Conservation (phyloP, 225 moss, liverwort and hornwort genomes). For the Rhytidiadelphus loreus region DNA sequence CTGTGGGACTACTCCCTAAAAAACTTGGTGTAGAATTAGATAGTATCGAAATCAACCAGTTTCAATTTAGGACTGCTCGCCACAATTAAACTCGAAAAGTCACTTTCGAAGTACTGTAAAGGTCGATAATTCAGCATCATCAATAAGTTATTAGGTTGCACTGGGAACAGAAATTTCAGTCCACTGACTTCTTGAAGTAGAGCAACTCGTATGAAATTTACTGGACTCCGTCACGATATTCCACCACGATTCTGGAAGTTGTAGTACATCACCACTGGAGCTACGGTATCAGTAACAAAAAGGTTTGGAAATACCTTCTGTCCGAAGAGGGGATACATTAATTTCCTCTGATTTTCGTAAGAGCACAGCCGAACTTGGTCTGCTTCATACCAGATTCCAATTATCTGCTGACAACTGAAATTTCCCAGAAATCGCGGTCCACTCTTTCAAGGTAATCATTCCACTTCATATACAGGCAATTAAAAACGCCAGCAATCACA, state of each 20-base stretch:
- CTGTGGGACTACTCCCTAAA: background rate
- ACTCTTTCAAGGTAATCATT: background rate
- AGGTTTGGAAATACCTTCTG: background rate
- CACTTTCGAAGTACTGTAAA: background rate
- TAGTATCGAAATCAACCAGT: background rate
- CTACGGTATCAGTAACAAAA: background rate
- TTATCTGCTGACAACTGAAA: background rate
- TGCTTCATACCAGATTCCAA: background rate
- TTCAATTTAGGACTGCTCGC: background rate
- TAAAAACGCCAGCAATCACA: background rate
- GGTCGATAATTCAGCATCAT: background rate
- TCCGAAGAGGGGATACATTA: background rate
- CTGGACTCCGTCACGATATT: background rate
- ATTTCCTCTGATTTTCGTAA: background rate
- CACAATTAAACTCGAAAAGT: background rate
- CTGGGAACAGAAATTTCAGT: background rate
- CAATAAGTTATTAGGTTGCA: background rate
- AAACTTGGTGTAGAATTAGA: no score
- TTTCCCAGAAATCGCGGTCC: background rate
- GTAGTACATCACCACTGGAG: background rate
- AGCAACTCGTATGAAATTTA: background rate
- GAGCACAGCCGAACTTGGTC: background rate
- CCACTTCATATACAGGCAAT: background rate
- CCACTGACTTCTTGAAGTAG: background rate
- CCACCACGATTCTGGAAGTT: background rate